Evolutionary conservation across 805 yeast genomes (phyloP).

Genomic region (Candida alai): DNA sequence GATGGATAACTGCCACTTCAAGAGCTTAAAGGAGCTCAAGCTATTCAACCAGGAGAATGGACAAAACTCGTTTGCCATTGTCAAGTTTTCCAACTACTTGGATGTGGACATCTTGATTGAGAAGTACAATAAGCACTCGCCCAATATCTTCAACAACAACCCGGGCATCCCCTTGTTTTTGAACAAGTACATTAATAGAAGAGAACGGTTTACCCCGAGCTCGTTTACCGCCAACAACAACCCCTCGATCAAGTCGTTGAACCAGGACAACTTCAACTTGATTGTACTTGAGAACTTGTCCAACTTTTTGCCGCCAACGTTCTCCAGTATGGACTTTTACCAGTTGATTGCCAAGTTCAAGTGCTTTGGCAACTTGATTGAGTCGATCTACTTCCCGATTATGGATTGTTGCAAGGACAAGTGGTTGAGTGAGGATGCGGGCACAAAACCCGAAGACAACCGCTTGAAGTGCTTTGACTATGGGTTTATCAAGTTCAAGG

Average conservation of each 20-base stretch:
- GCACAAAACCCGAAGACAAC: conserved; percentile 13
- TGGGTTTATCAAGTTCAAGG: conserved; percentile 49
- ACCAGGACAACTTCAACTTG: conserved; percentile 11
- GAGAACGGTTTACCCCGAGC: conserved; percentile 43
- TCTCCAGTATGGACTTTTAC: conserved; percentile 36
- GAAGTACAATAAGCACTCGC: conserved; percentile 13
- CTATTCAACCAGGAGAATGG: conserved; percentile 26
- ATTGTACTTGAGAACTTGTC: conserved; percentile 41
- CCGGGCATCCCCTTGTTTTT: conserved; percentile 41
- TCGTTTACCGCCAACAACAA: background rate
- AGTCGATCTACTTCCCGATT: conserved; percentile 50
- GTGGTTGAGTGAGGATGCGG: conserved; percentile 15
- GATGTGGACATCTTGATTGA: conserved; percentile 29
- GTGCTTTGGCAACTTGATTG: conserved; percentile 43
- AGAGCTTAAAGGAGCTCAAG: conserved; percentile 8
- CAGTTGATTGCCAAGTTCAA: conserved; percentile 42
- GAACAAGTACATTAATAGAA: conserved; percentile 62
- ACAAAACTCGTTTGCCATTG: conserved; percentile 25
- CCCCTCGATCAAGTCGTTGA: conserved; percentile 1
- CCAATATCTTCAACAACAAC: conserved; percentile 24
- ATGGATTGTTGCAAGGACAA: conserved; percentile 4
- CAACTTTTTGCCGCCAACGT: conserved; percentile 43
- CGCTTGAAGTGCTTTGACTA: conserved; percentile 34
- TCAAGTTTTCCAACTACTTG: conserved; percentile 29
- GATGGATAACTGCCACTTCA: conserved; percentile 6